Percentiles rank a stretch among this genome's conserved stretches.
Conservation (phyloP, 1,284 basidiomycete species). For the Boletus semigastroideus region DNA sequence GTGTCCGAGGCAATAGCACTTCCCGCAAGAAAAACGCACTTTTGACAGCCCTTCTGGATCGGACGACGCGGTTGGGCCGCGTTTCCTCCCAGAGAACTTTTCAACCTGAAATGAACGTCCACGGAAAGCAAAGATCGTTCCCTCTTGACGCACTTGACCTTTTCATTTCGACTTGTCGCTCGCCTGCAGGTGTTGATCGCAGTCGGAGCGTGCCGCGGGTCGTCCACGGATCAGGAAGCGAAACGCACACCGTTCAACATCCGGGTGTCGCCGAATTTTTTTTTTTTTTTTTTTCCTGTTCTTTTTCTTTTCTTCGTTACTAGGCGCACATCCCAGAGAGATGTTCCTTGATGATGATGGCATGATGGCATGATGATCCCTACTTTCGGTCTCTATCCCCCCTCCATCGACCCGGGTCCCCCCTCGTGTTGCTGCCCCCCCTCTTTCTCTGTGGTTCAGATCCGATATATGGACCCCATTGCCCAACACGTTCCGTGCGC, state of each 20-base stretch:
- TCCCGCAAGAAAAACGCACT: conserved; percentile 5
- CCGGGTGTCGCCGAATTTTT: conserved; percentile 8
- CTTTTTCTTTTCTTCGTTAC: conserved; percentile 11
- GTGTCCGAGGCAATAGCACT: conserved; percentile 13
- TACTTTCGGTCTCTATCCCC: no score
- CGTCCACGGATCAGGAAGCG: conserved; percentile 28
- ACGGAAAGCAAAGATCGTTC: conserved; percentile 8
- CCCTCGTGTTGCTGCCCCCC: conserved; percentile 1
- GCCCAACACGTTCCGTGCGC: conserved; percentile 4
- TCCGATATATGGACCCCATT: conserved; percentile 13
- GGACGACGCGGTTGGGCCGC: conserved; percentile 14
- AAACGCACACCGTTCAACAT: conserved; percentile 12
- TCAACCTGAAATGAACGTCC: background rate
- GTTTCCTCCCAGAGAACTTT: conserved; percentile 24
- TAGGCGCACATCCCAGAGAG: conserved; percentile 6
- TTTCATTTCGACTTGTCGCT: conserved; percentile 6
- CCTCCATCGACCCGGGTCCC: no score
- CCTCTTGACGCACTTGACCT: conserved; percentile 10
- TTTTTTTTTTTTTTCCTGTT: conserved; percentile 7
- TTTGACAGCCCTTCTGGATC: conserved; percentile 17
- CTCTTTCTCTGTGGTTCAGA: conserved; percentile 13
- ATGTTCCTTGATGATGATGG: background rate
- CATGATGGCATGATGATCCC: no score
- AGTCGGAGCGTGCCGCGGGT: conserved; percentile 22
- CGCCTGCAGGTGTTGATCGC: conserved; percentile 1